Evolutionary conservation across 176 grass and related monocot species (phyloP), one percentile per base, ranked within the genome.

Genomic region (Urochloa ruziziensis): DNA sequence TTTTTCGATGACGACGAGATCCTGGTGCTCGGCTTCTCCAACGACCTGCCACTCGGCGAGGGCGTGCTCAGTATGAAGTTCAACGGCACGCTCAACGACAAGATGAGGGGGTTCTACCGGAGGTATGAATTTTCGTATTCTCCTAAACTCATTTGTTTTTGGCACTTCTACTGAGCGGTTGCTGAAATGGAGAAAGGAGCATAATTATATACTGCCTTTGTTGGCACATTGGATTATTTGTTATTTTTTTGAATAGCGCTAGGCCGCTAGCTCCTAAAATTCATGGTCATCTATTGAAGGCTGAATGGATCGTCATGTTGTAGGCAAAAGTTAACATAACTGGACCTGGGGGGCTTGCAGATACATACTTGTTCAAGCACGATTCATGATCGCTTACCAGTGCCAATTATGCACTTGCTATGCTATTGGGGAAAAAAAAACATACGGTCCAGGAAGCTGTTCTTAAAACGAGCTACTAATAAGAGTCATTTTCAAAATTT

Each of bases 21-120:
- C 35, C 40, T 97, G 74, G 88, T 91, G 30, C 57, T 97, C 7
- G 81, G 69, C n/a, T 98, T 98, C 29, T 67, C 66, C 67, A 47
- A 64, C 30, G 10, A 68, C 2, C 85, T 98, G 44, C 87, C 86
- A 0, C n/a, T 88, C 6, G 93, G 93, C 1, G 73, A 90, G 63
- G 88, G 82, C 21, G 6, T 91, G 73, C 82, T 98, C 57, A 64
- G 34, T 33, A 98, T 98, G 59, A 67, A 72, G 19, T 98, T 93
- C 53, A 80, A 49, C 4, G 96, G 93, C 28, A 83, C 79, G 19
- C 84, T 98, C 51, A 93, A 91, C 33, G 89, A 98, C 28, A 69
- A 90, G 75, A 84, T 98, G 89, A 93, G 79, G 62, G 96, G 96
- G 2, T 95, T 95, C 79, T 98, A 95, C 72, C 58, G 89, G 64